phyloP scores from a whole-genome alignment of 225 moss, liverwort and hornwort species.

The Lunularia cruciata region DNA sequence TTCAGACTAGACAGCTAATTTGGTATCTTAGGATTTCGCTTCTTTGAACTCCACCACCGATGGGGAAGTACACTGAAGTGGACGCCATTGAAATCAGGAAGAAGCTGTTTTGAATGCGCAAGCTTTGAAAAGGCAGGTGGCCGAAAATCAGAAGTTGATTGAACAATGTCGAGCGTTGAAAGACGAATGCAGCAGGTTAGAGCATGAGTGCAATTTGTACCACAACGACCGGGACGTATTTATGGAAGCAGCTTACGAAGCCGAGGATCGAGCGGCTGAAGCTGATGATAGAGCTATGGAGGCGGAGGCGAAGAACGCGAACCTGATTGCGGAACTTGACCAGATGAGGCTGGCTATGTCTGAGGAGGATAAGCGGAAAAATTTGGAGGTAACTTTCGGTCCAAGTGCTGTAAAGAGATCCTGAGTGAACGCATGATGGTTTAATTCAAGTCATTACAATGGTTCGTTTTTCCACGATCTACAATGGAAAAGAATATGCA shows the following conservation, averaged over 20 bases:
- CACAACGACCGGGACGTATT: constrained; percentile 91
- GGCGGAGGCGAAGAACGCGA: constrained; percentile 55
- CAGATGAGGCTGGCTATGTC: constrained; percentile 50
- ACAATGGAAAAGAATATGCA: too few relatives aligned
- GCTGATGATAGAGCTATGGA: constrained; percentile 71
- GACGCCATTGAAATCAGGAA: constrained; percentile 45
- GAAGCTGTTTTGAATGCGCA: constrained; percentile 82
- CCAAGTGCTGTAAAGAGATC: too few relatives aligned
- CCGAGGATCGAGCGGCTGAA: constrained; percentile 85
- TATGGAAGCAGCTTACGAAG: constrained; percentile 93
- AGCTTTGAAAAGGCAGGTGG: constrained; percentile 78
- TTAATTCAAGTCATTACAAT: too few relatives aligned
- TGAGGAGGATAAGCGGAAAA: constrained; percentile 24
- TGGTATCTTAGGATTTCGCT: too few relatives aligned
- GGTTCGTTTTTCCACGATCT: too few relatives aligned
- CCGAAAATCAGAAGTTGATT: constrained; percentile 72
- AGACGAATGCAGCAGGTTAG: constrained; percentile 72
- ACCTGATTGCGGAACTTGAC: constrained; percentile 58
- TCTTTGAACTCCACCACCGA: constrained; percentile 66
- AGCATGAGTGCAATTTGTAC: constrained; percentile 76
- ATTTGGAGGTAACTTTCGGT: constrained; percentile 54
- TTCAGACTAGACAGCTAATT: too few relatives aligned
- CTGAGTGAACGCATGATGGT: too few relatives aligned
- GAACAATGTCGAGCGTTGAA: constrained; percentile 67
- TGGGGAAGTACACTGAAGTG: constrained; percentile 18